Conservation (phyloP, 257 asterid species). For the Primulina tabacum region DNA sequence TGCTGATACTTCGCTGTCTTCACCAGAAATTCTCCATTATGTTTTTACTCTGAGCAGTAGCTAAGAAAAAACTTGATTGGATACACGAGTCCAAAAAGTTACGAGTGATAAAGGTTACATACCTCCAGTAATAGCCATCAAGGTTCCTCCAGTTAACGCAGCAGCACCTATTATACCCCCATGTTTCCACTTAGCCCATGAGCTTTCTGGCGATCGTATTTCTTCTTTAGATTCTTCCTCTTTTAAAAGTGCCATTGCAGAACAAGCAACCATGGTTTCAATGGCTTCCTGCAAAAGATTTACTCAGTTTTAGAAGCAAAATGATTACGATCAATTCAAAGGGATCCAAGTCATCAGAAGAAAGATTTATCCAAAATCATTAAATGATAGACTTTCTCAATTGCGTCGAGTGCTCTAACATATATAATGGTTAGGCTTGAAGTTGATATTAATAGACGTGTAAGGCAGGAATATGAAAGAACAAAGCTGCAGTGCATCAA, state of each 20-base stretch:
- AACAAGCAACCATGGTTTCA: conserved; percentile 83
- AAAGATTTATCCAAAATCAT: conserved; percentile 3
- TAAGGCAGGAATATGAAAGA: conserved; percentile 4
- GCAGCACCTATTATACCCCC: conserved; percentile 98
- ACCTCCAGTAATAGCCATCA: conserved; percentile 97
- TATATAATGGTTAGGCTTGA: neutral
- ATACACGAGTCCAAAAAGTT: neutral
- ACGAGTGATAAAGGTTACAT: conserved; percentile 18
- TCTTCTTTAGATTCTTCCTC: conserved; percentile 66
- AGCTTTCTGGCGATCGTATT: conserved; percentile 40
- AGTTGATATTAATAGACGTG: conserved; percentile 6
- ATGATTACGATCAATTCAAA: neutral
- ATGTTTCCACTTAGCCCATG: conserved; percentile 87
- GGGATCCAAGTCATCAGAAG: neutral
- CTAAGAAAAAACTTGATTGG: neutral
- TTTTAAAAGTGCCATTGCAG: conserved; percentile 84
- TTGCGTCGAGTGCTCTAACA: conserved; percentile 3
- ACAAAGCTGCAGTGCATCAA: neutral
- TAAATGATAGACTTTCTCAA: conserved; percentile 19
- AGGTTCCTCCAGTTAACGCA: conserved; percentile 96
- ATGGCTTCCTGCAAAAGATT: conserved; percentile 64
- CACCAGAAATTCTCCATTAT: neutral
- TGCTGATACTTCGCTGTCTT: neutral
- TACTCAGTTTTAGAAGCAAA: no score
- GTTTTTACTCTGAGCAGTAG: neutral